A percentile compares a stretch with the other conserved stretches of the same genome.
Conservation (phyloP, 2,329 filamentous ascomycete species). For the Amauroascus niger region DNA sequence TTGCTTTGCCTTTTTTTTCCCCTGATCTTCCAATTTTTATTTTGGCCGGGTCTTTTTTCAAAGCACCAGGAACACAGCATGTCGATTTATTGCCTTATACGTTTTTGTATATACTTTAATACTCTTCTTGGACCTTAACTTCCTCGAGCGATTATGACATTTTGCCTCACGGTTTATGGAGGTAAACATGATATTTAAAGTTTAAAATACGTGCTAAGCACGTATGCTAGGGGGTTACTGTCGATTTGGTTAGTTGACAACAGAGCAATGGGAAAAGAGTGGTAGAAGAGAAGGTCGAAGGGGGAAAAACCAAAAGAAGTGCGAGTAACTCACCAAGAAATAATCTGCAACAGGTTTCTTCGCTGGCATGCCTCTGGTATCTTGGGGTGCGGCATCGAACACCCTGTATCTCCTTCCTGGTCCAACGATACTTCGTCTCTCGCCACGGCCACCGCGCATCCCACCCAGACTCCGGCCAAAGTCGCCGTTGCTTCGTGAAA, state of each 20-base stretch:
- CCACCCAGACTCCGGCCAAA: slow-evolving; percentile 38
- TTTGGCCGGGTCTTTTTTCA: not conserved
- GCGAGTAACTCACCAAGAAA: slow-evolving; percentile 63
- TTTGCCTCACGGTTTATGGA: not conserved
- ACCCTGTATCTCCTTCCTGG: slow-evolving; percentile 87
- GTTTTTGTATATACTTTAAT: not conserved
- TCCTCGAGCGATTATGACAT: not conserved
- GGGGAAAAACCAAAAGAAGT: not conserved
- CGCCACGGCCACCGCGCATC: slow-evolving; percentile 42
- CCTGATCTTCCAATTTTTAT: not conserved
- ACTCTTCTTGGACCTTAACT: not conserved
- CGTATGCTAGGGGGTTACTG: not conserved
- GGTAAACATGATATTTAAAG: not conserved
- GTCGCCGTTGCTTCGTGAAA: slow-evolving; percentile 51
- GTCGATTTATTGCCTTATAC: not conserved
- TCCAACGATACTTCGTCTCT: slow-evolving; percentile 45
- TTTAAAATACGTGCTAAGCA: not conserved
- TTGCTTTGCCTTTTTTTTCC: too few species aligned
- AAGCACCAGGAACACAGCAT: not conserved
- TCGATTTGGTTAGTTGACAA: not conserved
- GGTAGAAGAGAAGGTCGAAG: not conserved
- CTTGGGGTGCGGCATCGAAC: slow-evolving; percentile 93
- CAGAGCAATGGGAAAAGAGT: not conserved
- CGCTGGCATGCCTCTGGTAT: slow-evolving; percentile 91
- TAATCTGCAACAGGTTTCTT: slow-evolving; percentile 98